Evolutionary conservation across 2,329 filamentous ascomycete genomes (phyloP), one percentile per base, ranked within the genome.

Genomic region (Cercospora sp.): DNA sequence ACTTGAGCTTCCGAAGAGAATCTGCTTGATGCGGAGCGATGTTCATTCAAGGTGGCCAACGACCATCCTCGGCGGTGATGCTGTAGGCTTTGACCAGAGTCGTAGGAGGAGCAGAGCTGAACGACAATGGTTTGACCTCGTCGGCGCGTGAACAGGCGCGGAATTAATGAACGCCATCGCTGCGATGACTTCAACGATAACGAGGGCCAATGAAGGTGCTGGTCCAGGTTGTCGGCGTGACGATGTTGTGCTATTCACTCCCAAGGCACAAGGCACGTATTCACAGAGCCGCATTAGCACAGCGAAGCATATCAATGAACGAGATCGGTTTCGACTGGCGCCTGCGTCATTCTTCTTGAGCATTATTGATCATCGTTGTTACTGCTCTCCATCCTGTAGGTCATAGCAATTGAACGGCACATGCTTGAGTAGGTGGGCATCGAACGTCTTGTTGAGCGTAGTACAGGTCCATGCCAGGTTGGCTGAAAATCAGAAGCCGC

Each of bases 1-100:
- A 37, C 21, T 1, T 66, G 64, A 61, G 21, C 16, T 53, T 32
- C 64, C 64, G 64, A 32, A 55, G 28, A 30, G 21, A 4, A 24
- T 6, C 32, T 55, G 59, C 59, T 43, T 43, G 30, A 61, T 61
- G 59, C 59, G 59, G 59, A 40, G 16, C 1, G 32, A 34, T 8
- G 18, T 24, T 45, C n/a, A 16, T 40, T 30, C 34, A 45, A n/a
- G 2, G 5, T 40, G 32, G 26, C 18, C 1, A n/a, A 18, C 3
- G 13, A 37, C n/a, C 21, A 1, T 32, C n/a, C 34, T 61, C 13
- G 58, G 58, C 58, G 9, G 6, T 28, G 1, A 32, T 43, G n/a
- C 6, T 43, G n/a, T n/a, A 26, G 30, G 21, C 21, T 53, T 53
- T 53, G 49, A 16, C 21, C 49, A 28, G 49, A 53, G 12, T 53